phyloP scores from a whole-genome alignment of 2,329 filamentous ascomycete species.

The Fusarium praegraminearum region DNA sequence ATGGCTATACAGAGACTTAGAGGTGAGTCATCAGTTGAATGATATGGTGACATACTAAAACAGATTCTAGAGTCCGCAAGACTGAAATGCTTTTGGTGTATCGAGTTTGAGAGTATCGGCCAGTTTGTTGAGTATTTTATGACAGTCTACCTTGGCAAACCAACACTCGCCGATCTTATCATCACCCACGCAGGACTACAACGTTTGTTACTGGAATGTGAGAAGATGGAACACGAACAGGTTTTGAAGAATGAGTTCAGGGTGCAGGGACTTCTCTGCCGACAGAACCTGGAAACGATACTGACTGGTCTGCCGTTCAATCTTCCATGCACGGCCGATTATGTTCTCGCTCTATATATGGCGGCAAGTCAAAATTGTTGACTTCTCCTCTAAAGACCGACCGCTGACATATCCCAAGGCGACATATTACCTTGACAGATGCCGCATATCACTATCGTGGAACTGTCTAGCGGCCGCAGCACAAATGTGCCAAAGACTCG shows the following conservation, averaged over 20 bases:
- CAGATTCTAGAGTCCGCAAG: neutral
- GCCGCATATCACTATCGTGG: constrained; percentile 10
- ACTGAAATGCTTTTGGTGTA: constrained; percentile 8
- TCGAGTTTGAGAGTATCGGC: neutral
- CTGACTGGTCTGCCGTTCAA: neutral
- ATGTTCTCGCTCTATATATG: constrained; percentile 5
- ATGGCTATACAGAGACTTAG: constrained; percentile 12
- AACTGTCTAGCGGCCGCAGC: neutral
- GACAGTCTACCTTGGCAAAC: constrained; percentile 24
- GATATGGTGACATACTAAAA: fast-evolving
- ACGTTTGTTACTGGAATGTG: constrained; percentile 1
- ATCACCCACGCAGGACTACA: neutral
- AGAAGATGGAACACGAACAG: neutral
- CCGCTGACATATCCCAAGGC: neutral
- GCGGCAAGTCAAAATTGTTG: neutral
- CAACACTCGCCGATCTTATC: constrained; percentile 8
- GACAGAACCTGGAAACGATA: constrained; percentile 7
- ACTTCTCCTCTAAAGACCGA: too few relatives aligned
- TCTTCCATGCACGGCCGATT: neutral
- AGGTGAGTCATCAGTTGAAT: fast-evolving
- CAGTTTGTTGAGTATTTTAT: constrained; percentile 26
- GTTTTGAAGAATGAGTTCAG: neutral
- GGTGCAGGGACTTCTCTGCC: neutral
- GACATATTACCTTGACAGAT: neutral
- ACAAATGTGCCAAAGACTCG: constrained; percentile 10